phyloP scores from a whole-genome alignment of 2,329 filamentous ascomycete genomes.

The Ampelomyces quisqualis region DNA sequence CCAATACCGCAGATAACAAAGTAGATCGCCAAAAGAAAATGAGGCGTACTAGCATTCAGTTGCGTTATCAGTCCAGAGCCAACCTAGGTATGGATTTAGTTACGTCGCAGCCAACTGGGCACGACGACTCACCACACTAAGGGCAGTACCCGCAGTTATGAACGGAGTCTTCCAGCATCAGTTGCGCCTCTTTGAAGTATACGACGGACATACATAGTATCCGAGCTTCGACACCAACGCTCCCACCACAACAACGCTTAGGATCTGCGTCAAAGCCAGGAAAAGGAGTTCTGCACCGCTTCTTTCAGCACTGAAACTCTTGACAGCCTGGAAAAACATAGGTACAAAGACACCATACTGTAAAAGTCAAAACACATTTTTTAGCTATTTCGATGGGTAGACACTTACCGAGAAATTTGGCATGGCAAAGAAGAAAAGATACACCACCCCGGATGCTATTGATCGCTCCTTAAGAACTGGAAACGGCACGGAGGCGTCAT shows the following conservation, averaged over 20 bases:
- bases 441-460: constrained; percentile 5
- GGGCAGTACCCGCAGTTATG: background rate
- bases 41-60: constrained; percentile 1
- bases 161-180: background rate
- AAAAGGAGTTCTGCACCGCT: constrained; percentile 8
- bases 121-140: background rate
- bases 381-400: background rate
- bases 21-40: constrained; percentile 5
- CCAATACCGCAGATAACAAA: constrained; percentile 9
- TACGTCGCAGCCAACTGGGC: too few species aligned
- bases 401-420: constrained; percentile 5
- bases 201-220: constrained; percentile 5
- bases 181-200: background rate
- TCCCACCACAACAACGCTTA: constrained; percentile 6
- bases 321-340: background rate
- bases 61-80: constrained; percentile 5
- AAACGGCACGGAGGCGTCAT: constrained; percentile 13
- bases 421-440: constrained; percentile 6
- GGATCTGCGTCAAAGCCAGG: constrained; percentile 5
- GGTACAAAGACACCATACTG: background rate
- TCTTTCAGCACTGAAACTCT: background rate
- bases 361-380: background rate
- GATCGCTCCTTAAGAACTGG: constrained; percentile 8
- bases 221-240: constrained; percentile 6
- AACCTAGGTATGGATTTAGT: background rate